phyloP scores from a whole-genome alignment of 2,329 filamentous ascomycete species.

The Alternaria sp. region DNA sequence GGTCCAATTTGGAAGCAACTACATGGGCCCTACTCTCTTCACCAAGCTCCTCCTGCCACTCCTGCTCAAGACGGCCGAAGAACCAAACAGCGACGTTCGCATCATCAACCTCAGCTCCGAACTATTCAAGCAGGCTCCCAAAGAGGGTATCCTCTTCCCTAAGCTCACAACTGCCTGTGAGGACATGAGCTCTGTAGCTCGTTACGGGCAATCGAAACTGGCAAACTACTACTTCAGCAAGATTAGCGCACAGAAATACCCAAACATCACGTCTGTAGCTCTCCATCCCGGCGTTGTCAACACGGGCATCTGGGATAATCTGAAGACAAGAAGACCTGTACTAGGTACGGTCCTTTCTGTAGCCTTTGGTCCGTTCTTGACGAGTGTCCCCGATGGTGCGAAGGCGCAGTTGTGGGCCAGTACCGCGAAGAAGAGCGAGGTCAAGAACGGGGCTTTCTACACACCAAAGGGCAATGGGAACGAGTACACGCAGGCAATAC shows the following conservation, averaged over 20 bases:
- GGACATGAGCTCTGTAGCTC: not conserved
- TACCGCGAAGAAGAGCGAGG: constrained; percentile 46
- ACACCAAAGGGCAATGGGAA: constrained; percentile 43
- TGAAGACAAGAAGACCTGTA: not conserved
- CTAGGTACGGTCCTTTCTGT: not conserved
- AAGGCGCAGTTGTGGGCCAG: constrained; percentile 51
- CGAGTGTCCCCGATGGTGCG: constrained; percentile 27
- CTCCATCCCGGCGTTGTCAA: constrained; percentile 55
- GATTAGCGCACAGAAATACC: constrained; percentile 50
- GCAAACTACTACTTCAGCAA: constrained; percentile 54
- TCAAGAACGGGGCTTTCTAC: constrained; percentile 49
- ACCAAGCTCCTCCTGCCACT: constrained; percentile 50
- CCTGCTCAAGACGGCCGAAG: constrained; percentile 36
- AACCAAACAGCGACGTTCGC: constrained; percentile 47
- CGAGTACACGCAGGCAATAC: constrained; percentile 2
- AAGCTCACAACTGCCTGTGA: constrained; percentile 29
- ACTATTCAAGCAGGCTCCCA: constrained; percentile 27
- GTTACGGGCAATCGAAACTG: constrained; percentile 56
- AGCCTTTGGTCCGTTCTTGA: not conserved
- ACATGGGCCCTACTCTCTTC: constrained; percentile 55
- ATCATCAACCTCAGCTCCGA: constrained; percentile 46
- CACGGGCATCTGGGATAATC: constrained; percentile 32
- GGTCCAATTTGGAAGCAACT: constrained; percentile 55
- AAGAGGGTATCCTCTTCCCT: constrained; percentile 42
- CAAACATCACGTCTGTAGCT: constrained; percentile 47